Evolutionary conservation across 2,329 filamentous ascomycete genomes (phyloP).

Genomic region (Fusarium beomiforme): DNA sequence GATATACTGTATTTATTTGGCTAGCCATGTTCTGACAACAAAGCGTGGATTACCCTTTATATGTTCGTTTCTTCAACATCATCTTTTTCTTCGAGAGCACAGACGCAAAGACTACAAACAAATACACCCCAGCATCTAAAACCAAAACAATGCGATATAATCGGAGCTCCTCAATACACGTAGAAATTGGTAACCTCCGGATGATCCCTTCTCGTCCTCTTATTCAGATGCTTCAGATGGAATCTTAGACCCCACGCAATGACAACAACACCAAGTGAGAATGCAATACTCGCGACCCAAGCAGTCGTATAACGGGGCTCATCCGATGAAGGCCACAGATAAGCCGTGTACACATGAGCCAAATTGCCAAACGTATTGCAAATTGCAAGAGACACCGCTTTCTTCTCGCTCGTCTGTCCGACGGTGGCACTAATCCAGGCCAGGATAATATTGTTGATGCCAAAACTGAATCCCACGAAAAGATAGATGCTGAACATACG

Average conservation of each 20-base stretch:
- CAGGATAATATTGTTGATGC: slow-evolving; percentile 55
- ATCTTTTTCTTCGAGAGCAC: too few relatives aligned
- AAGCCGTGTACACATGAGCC: slow-evolving; percentile 27
- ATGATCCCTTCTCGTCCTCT: slow-evolving; percentile 13
- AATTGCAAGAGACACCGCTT: slow-evolving; percentile 36
- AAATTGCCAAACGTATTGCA: slow-evolving; percentile 31
- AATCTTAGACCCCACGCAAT: slow-evolving; percentile 17
- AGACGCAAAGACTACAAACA: too few relatives aligned
- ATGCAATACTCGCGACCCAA: slow-evolving; percentile 18
- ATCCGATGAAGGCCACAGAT: slow-evolving; percentile 18
- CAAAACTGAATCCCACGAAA: slow-evolving; percentile 51
- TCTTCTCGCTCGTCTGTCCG: slow-evolving; percentile 60
- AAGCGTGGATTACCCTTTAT: too few relatives aligned
- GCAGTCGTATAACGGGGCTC: slow-evolving; percentile 10
- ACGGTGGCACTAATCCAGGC: slow-evolving; percentile 52
- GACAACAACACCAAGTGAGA: slow-evolving; percentile 19
- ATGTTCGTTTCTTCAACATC: too few relatives aligned
- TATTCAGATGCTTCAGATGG: slow-evolving; percentile 8
- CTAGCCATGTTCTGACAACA: too few relatives aligned
- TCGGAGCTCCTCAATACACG: slow-evolving; percentile 5
- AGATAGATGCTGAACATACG: slow-evolving; percentile 47
- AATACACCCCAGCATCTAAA: too few relatives aligned
- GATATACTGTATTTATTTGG: too few relatives aligned
- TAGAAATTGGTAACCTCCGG: slow-evolving; percentile 25
- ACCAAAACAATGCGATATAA: too few relatives aligned